Conservation (phyloP, 2,329 filamentous ascomycete genomes). For the Colletotrichum navitas region DNA sequence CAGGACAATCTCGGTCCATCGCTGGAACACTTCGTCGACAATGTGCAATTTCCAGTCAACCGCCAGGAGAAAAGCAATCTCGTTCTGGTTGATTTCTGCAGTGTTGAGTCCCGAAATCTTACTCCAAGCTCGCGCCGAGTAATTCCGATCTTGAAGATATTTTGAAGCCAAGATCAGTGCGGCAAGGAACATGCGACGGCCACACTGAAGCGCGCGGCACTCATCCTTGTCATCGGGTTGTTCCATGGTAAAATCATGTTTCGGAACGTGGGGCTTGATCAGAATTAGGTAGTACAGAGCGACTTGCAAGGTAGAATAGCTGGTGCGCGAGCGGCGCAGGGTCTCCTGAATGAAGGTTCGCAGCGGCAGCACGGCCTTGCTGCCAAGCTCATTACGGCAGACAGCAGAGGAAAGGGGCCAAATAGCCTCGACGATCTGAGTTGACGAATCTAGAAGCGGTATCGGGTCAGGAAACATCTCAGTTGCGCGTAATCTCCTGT, state of each 20-base stretch:
- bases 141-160: conserved; percentile 97
- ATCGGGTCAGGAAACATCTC: conserved; percentile 48
- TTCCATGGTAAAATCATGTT: conserved; percentile 87
- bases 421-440: conserved; percentile 96
- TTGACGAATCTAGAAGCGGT: conserved; percentile 83
- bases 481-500: conserved; percentile 41
- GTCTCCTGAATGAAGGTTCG: conserved; percentile 99
- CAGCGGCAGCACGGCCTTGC: conserved; percentile 85
- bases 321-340: conserved; percentile 91
- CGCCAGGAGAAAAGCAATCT: conserved; percentile 89
- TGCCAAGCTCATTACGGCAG: conserved; percentile 78
- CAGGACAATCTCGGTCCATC: conserved; percentile 93
- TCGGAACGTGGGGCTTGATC: conserved; percentile 90
- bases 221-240: conserved; percentile 79
- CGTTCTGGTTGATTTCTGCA: conserved; percentile 95
- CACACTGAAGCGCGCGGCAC: conserved; percentile 89
- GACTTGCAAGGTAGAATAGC: conserved; percentile 97
- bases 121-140: conserved; percentile 97
- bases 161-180: conserved; percentile 97
- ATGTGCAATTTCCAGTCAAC: conserved; percentile 97
- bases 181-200: conserved; percentile 95
- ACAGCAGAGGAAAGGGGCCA: conserved; percentile 91
- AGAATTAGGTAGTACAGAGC: conserved; percentile 96
- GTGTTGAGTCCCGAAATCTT: conserved; percentile 98
- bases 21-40: conserved; percentile 86